Evolutionary conservation across 208 protist genomes (phyloP).

Genomic region (Herpetomonas tarakana): DNA sequence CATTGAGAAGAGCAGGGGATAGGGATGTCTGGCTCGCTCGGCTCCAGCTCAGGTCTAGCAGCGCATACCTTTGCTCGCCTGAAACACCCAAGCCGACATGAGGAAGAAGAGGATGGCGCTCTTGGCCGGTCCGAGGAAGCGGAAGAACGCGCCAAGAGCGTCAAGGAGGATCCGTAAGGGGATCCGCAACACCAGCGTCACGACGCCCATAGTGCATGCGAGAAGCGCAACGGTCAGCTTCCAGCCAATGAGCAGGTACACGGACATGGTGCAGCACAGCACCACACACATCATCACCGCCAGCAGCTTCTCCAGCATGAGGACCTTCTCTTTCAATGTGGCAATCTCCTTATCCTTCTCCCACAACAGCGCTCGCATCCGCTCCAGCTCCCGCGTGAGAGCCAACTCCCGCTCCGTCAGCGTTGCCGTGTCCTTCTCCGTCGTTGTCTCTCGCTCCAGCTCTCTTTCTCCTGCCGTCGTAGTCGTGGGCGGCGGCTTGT

Average conservation of each 20-base stretch:
- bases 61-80: neutral
- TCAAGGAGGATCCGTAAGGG: slow-evolving; percentile 44
- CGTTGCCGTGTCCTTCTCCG: slow-evolving; percentile 19
- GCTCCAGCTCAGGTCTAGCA: too few relatives aligned
- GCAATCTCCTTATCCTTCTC: slow-evolving; percentile 57
- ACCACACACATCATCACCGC: slow-evolving; percentile 45
- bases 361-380: slow-evolving; percentile 22
- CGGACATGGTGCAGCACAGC: slow-evolving; percentile 35
- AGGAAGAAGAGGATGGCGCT: slow-evolving; percentile 24
- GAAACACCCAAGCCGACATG: slow-evolving; percentile 32
- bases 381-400: slow-evolving; percentile 23
- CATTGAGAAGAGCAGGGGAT: too few relatives aligned
- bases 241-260: slow-evolving; percentile 52
- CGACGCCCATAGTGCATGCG: slow-evolving; percentile 20
- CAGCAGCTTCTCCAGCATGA: slow-evolving; percentile 57
- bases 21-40: too few relatives aligned
- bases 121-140: slow-evolving; percentile 52
- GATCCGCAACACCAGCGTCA: slow-evolving; percentile 42
- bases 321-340: slow-evolving; percentile 58
- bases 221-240: slow-evolving; percentile 56
- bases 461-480: slow-evolving; percentile 36
- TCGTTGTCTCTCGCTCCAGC: slow-evolving; percentile 18
- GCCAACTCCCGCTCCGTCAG: slow-evolving; percentile 13
- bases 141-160: slow-evolving; percentile 48
- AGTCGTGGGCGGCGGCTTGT: neutral